Evolutionary conservation across 106 monocot species (phyloP).

Genomic region (Dactylorhiza incarnata): DNA sequence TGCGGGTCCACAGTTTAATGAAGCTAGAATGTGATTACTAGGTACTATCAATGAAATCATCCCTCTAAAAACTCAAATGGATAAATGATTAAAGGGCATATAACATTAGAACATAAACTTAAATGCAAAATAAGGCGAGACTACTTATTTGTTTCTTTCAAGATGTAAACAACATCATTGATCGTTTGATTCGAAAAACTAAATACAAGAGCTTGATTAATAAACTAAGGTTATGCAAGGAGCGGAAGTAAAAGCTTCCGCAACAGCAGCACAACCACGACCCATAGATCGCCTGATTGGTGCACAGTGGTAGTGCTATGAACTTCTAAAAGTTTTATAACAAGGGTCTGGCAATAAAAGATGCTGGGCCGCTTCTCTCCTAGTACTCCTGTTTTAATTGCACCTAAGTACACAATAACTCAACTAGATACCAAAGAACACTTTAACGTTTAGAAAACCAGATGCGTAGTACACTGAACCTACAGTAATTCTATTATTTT

Average conservation of each 20-base stretch:
- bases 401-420: too few relatives aligned
- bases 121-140: not conserved
- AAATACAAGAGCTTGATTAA: not conserved
- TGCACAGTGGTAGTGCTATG: not conserved
- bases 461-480: not conserved
- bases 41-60: not conserved
- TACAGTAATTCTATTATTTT: not conserved
- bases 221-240: not conserved
- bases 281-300: not conserved
- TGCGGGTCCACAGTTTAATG: too few relatives aligned
- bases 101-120: not conserved
- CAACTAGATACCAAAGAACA: too few relatives aligned
- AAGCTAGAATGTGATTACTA: too few relatives aligned
- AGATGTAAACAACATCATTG: not conserved
- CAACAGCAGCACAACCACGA: not conserved
- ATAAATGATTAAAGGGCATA: not conserved
- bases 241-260: not conserved
- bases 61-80: not conserved
- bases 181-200: too few relatives aligned
- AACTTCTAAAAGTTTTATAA: not conserved
- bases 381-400: too few relatives aligned
- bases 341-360: not conserved
- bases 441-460: too few relatives aligned
- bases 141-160: not conserved
- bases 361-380: too few relatives aligned